Percentiles rank a stretch among this genome's conserved stretches.
Conservation (phyloP, 2,329 filamentous ascomycete species). For the Fusarium luffae region DNA sequence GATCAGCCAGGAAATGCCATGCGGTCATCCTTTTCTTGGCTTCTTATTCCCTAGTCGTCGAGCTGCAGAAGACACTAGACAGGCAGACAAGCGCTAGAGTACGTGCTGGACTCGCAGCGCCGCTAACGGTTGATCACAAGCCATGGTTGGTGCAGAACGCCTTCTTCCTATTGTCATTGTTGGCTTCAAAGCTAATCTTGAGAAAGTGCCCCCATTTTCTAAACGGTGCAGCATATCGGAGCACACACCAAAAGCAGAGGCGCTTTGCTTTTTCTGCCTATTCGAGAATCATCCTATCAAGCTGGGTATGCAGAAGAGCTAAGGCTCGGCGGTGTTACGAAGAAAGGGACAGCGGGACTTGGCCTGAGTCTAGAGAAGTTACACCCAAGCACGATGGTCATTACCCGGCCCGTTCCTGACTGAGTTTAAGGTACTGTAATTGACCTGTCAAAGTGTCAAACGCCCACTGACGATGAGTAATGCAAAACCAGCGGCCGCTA, state of each 20-base stretch:
- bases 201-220: neutral
- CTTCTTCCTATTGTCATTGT: slow-evolving; percentile 36
- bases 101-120: neutral
- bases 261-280: slow-evolving; percentile 31
- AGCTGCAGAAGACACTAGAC: slow-evolving; percentile 16
- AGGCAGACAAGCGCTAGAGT: neutral
- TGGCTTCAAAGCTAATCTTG: slow-evolving; percentile 13
- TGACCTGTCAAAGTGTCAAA: slow-evolving; percentile 29
- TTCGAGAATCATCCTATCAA: slow-evolving; percentile 6
- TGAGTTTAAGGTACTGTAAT: slow-evolving; percentile 6
- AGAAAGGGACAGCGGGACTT: neutral
- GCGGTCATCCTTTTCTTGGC: neutral
- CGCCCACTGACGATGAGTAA: neutral
- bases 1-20: neutral
- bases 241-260: slow-evolving; percentile 4
- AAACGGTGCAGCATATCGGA: slow-evolving; percentile 36
- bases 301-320: slow-evolving; percentile 2
- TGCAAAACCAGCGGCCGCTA: slow-evolving; percentile 1
- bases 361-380: neutral
- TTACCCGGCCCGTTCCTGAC: slow-evolving; percentile 32
- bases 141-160: slow-evolving; percentile 36
- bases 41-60: slow-evolving; percentile 4
- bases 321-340: neutral
- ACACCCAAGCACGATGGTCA: neutral
- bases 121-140: slow-evolving; percentile 28